phyloP scores from a whole-genome alignment of 495 filamentous ascomycete genomes.

The Chaetomium cochliodes region DNA sequence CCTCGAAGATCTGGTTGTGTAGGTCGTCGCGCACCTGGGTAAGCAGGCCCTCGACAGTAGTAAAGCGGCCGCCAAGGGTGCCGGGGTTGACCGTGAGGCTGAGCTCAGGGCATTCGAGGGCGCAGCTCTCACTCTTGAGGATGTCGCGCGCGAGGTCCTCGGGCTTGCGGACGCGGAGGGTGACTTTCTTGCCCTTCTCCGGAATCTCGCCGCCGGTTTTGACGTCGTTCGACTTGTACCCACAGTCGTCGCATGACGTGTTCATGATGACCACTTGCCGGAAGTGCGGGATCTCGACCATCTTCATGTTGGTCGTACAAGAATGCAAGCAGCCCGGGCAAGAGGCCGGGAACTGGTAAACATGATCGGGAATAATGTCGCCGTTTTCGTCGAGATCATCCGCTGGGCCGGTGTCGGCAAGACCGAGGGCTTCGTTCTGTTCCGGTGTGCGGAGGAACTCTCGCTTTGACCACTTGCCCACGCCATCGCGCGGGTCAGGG shows the following conservation, averaged over 20 bases:
- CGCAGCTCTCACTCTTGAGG: slow-evolving; percentile 91
- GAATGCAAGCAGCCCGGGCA: slow-evolving; percentile 86
- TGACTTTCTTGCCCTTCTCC: slow-evolving; percentile 80
- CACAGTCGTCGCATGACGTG: slow-evolving; percentile 83
- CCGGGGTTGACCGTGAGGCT: slow-evolving; percentile 81
- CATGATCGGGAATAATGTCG: slow-evolving; percentile 82
- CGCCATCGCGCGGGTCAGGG: slow-evolving; percentile 68
- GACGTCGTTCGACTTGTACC: slow-evolving; percentile 92
- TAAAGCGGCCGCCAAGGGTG: slow-evolving; percentile 94
- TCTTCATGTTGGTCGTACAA: slow-evolving; percentile 88
- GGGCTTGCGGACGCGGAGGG: slow-evolving; percentile 66
- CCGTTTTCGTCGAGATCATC: slow-evolving; percentile 53
- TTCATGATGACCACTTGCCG: slow-evolving; percentile 91
- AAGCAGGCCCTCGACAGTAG: slow-evolving; percentile 92
- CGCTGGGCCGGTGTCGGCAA: slow-evolving; percentile 45
- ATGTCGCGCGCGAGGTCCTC: slow-evolving; percentile 88
- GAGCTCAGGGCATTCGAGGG: slow-evolving; percentile 79
- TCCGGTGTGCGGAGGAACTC: slow-evolving; percentile 79
- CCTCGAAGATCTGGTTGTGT: slow-evolving; percentile 78
- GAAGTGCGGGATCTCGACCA: slow-evolving; percentile 95
- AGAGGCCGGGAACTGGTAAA: slow-evolving; percentile 83
- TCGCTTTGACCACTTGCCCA: slow-evolving; percentile 75
- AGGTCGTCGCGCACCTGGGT: slow-evolving; percentile 90
- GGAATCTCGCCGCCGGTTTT: slow-evolving; percentile 95
- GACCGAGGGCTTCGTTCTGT: slow-evolving; percentile 80